Percentiles rank a stretch among this genome's conserved stretches.
Conservation (phyloP, 257 asterid species). For the Solanum acaule region DNA sequence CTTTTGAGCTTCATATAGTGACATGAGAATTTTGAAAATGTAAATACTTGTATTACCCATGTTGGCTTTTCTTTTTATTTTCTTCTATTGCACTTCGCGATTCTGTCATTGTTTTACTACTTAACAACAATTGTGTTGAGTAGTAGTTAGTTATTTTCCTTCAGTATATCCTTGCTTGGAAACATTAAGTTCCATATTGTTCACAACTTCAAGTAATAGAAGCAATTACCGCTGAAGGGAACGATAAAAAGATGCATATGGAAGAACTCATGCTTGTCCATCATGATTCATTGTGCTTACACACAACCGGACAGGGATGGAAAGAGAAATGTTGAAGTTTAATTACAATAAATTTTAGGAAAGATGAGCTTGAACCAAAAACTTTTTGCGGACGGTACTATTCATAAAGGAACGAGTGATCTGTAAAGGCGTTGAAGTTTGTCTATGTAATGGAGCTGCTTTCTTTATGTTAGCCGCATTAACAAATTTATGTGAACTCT, state of each 20-base stretch:
- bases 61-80: neutral
- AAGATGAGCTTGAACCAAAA: too few species aligned
- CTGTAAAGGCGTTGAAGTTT: too few species aligned
- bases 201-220: neutral
- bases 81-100: neutral
- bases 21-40: neutral
- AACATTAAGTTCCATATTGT: neutral
- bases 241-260: neutral
- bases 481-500: too few species aligned
- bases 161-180: neutral
- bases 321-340: too few species aligned
- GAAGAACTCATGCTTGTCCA: neutral
- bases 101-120: neutral
- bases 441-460: too few species aligned
- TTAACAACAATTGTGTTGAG: neutral
- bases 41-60: neutral
- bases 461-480: too few species aligned
- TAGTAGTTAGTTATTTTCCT: neutral
- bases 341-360: too few species aligned
- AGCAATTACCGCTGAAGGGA: neutral
- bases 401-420: too few species aligned
- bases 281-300: neutral
- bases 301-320: too few species aligned
- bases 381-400: too few species aligned
- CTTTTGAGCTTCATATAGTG: neutral